Evolutionary conservation across 495 filamentous ascomycete species (phyloP), one percentile per base, ranked within the genome.

Genomic region (Podospora didyma): DNA sequence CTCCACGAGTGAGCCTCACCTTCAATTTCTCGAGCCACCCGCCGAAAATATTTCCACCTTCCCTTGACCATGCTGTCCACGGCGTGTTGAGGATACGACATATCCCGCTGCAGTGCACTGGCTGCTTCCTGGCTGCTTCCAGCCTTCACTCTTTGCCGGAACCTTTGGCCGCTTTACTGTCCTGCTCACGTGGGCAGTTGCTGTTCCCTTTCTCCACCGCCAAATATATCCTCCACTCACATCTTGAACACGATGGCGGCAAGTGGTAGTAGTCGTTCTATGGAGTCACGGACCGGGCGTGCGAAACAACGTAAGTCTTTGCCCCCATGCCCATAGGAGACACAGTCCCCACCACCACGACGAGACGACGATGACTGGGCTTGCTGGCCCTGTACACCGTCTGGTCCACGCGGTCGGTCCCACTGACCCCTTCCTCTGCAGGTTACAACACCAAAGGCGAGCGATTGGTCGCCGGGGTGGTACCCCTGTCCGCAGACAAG

Each of bases 391-490:
- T 42, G 39, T 16, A 16, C n/a, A 14, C n/a, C 39, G 44, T 58
- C 49, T 31, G 39, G 37, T 45, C 26, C 45, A 49, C 28, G 53
- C 46, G 50, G 52, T 31, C 46, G 61, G 46, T 53, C 52, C 44
- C 42, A 69, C 75, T 79, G 69, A 77, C 73, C 55, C 46, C 26
- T 31, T 56, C 55, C 67, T 62, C 51, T 69, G 62, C 67, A 96
- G 95, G 94, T 61, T 98, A 97, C 73, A 90, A 89, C 67, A 67
- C 88, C 45, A 86, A 89, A 68, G 95, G 95, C 74, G 92, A 97
- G 76, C 86, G 94, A 54, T 86, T 98, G 48, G 95, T 98, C 57
- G 92, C 94, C 44, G 94, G 94, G 56, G 86, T 97, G 37, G 95
- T 98, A 28, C 91, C 95, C 51, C 66, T 82, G 31, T 78, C 74